Conservation (phyloP, 139 green algal species). For the Spirogloea muscicola region DNA sequence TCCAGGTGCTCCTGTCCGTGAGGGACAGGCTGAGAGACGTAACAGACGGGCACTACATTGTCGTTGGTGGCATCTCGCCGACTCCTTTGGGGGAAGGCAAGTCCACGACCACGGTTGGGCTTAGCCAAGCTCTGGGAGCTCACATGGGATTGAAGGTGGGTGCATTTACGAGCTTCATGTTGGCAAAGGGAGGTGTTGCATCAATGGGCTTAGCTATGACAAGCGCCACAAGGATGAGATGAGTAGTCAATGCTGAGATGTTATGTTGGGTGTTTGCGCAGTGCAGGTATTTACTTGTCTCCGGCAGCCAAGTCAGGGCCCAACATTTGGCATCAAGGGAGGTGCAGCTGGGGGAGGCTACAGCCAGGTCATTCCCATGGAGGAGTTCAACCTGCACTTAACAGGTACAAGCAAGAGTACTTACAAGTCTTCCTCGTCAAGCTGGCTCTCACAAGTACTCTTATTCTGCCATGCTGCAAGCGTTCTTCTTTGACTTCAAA, state of each 20-base stretch:
- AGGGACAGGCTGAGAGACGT: constrained; percentile 15
- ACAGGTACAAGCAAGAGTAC: no score
- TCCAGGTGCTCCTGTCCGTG: constrained; percentile 29
- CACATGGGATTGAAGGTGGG: constrained; percentile 72
- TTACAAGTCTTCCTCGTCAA: no score
- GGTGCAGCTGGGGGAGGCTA: constrained; percentile 95
- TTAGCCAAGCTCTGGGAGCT: constrained; percentile 92
- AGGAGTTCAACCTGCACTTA: constrained; percentile 88
- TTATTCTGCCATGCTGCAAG: no score
- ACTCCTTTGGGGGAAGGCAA: constrained; percentile 95
- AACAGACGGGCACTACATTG: constrained; percentile 60
- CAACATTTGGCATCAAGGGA: constrained; percentile 98
- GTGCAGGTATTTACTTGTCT: constrained; percentile 80
- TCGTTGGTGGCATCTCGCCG: constrained; percentile 95
- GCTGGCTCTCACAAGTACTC: no score
- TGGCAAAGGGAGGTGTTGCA: no score
- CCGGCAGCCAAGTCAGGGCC: constrained; percentile 91
- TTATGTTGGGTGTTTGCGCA: no score
- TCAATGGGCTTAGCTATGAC: no score
- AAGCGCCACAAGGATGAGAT: no score
- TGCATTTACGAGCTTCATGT: no score
- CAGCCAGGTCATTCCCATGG: constrained; percentile 70
- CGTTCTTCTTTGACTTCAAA: no score
- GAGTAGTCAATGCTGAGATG: no score
- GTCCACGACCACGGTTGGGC: constrained; percentile 92